A percentile compares a stretch with the other conserved stretches of the same genome.
phyloP scores from a whole-genome alignment of 192 early-diverging fungal genomes.

The Coemansia sp. region DNA sequence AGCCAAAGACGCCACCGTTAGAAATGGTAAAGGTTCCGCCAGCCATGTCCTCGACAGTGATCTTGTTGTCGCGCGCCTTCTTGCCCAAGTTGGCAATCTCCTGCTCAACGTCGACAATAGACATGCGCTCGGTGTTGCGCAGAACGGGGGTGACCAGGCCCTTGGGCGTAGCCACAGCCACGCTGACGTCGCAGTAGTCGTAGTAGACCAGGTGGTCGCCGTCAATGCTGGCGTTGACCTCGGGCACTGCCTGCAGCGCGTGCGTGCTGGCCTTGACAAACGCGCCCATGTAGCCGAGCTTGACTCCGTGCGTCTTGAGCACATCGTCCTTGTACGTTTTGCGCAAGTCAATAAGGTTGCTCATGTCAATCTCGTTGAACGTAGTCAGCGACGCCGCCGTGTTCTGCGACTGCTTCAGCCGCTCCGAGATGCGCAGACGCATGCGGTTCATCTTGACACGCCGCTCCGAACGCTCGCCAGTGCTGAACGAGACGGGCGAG shows the following conservation, averaged over 20 bases:
- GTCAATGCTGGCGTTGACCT: conserved; percentile 94
- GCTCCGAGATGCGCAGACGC: conserved; percentile 91
- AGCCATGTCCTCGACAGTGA: conserved; percentile 97
- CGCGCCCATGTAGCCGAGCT: conserved; percentile 98
- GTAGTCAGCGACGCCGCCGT: conserved; percentile 97
- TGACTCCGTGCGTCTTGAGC: conserved; percentile 92
- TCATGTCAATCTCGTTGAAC: conserved; percentile 99
- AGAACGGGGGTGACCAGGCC: conserved; percentile 97
- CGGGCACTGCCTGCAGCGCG: conserved; percentile 89
- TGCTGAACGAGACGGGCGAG: conserved; percentile 33
- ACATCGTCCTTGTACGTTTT: conserved; percentile 93
- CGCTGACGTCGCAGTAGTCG: conserved; percentile 94
- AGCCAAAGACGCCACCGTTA: conserved; percentile 99
- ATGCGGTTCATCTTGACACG: conserved; percentile 98
- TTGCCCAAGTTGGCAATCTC: conserved; percentile 83
- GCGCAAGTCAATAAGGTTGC: conserved; percentile 89
- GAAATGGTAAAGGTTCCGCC: conserved; percentile 99
- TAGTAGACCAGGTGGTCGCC: conserved; percentile 90
- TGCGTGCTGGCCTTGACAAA: conserved; percentile 90
- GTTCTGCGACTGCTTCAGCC: conserved; percentile 97
- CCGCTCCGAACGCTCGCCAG: conserved; percentile 41
- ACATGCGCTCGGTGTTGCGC: conserved; percentile 86
- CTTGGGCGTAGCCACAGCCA: conserved; percentile 98
- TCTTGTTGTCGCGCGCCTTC: conserved; percentile 92
- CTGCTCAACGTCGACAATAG: conserved; percentile 90